Percentiles rank a stretch among this genome's conserved stretches.
Conservation (phyloP, 83 land plant species). For the Picea engelmannii region DNA sequence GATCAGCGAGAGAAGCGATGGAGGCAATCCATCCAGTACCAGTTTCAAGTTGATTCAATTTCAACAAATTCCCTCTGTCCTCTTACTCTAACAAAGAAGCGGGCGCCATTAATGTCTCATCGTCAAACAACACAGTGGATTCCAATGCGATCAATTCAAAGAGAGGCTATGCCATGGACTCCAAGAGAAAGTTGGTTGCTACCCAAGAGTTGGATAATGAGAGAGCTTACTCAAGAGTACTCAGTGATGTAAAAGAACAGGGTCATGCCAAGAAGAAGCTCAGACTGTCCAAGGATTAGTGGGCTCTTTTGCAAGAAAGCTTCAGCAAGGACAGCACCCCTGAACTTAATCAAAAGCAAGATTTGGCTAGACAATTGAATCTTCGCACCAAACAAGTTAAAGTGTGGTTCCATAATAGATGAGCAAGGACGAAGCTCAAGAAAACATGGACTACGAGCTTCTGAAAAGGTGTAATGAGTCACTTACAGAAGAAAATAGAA, state of each 20-base stretch:
- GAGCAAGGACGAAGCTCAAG: constrained; percentile 25
- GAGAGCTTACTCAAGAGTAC: not conserved
- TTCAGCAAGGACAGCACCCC: constrained; percentile 12
- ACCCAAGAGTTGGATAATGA: not conserved
- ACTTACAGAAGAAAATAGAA: too few species aligned
- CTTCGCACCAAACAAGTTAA: constrained; percentile 49
- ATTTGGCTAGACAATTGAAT: constrained; percentile 31
- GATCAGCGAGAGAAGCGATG: too few species aligned
- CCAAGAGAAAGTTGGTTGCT: not conserved
- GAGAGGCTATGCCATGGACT: too few species aligned
- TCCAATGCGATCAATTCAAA: not conserved
- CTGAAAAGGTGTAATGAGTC: too few species aligned
- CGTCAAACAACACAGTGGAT: too few species aligned
- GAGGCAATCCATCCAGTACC: too few species aligned
- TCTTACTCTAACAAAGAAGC: too few species aligned
- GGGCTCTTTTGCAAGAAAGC: constrained; percentile 12
- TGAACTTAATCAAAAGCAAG: constrained; percentile 37
- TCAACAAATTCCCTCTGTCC: too few species aligned
- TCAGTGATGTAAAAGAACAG: not conserved
- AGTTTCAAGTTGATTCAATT: too few species aligned
- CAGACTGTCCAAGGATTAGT: constrained; percentile 8
- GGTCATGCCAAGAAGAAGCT: not conserved
- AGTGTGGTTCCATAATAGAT: constrained; percentile 60
- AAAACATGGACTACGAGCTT: too few species aligned
- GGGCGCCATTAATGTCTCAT: too few species aligned